Evolutionary conservation across 768 basidiomycete genomes (phyloP), one percentile per base, ranked within the genome.

Genomic region (Clathrus columnatus): DNA sequence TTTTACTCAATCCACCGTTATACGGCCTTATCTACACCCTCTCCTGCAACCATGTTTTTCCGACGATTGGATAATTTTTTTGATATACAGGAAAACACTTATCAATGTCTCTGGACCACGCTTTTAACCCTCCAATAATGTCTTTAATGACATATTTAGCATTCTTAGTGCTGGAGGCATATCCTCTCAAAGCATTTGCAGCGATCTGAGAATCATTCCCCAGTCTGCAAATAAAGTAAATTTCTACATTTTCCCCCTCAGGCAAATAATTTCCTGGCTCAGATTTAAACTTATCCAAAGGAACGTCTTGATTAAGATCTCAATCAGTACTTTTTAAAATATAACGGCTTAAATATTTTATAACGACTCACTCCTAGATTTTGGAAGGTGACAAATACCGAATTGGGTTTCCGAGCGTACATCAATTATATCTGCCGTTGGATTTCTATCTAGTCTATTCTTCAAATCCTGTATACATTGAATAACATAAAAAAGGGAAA

Each of bases 121-220:
- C 87, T 61, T 74, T 70, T 48, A 96, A 69, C 0, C 94, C 94
- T 21, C 94, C 93, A 8, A 88, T 72, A 3, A 93, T 75, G 67
- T 94, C 87, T 62, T 72, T 80, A 16, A 87, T 71, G 30, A 71
- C 62, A 5, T 64, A 58, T 32, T 32, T 32, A 6, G 6, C 14
- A 7, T 32, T 14, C 30, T 6, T 14, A 32, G 30, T 32, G 30
- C 14, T 32, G 6, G 6, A 14, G 14, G 14, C 30, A 32, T 32
- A 32, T 60, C 51, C 2, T 11, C 57, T 50, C n/a, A 91, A 63
- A 6, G 82, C 81, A 36, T 81, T 73, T 0, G 82, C 92, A 28
- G 92, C 95, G 18, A 89, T 77, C 66, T 91, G 89, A 0, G 91
- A 94, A 67, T 97, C 94, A 63, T 96, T 97, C 4, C 94, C 94